Evolutionary conservation across 1,284 basidiomycete genomes (phyloP).

Genomic region (Heimioporus punctisporus): DNA sequence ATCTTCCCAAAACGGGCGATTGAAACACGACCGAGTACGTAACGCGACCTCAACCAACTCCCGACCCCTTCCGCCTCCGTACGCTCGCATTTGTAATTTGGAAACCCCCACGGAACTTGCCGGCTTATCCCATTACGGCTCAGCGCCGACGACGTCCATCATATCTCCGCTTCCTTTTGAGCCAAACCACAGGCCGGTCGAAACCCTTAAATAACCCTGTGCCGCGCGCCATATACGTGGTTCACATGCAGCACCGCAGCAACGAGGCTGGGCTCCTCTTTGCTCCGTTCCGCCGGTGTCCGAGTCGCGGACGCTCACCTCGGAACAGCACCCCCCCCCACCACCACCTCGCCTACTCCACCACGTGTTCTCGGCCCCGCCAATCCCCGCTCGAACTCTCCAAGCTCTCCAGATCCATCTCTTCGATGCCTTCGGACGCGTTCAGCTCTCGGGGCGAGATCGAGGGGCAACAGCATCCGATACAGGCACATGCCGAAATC

Average conservation of each 20-base stretch:
- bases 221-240: background rate
- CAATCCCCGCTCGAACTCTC: constrained; percentile 4
- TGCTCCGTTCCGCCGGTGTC: background rate
- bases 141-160: background rate
- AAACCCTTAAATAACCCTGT: background rate
- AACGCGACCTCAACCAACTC: too few relatives aligned
- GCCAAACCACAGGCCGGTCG: background rate
- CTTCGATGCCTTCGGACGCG: background rate
- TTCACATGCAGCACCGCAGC: background rate
- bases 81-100: too few relatives aligned
- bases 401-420: constrained; percentile 1
- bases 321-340: too few relatives aligned
- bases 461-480: background rate
- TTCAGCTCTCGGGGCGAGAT: background rate
- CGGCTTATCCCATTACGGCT: constrained; percentile 6
- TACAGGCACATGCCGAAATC: background rate
- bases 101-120: too few relatives aligned
- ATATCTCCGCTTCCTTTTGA: background rate
- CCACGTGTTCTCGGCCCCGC: constrained; percentile 3
- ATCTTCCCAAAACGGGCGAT: too few relatives aligned
- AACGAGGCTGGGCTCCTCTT: background rate
- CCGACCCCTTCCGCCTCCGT: too few relatives aligned
- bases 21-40: too few relatives aligned
- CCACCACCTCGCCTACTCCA: background rate
- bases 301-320: background rate